phyloP scores from a whole-genome alignment of 208 protist species.

The Crithidia thermophila region DNA sequence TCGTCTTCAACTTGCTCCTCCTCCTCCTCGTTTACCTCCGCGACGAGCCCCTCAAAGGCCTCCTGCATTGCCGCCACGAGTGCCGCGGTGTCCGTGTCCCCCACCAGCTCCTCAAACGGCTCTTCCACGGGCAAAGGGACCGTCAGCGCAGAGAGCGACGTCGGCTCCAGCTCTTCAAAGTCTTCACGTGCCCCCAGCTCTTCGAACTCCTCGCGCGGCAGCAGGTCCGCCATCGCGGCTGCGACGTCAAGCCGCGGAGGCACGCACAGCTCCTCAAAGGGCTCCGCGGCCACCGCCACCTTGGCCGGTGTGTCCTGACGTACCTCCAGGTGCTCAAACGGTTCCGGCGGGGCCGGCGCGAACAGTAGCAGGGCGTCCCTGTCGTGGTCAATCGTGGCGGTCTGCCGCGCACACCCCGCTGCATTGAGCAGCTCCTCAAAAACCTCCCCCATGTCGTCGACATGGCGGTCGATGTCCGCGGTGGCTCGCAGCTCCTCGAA shows the following conservation, averaged over 20 bases:
- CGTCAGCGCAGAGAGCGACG: background rate
- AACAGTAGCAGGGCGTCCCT: too few species aligned
- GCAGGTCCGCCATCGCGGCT: too few species aligned
- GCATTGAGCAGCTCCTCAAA: too few species aligned
- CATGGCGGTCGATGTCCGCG: background rate
- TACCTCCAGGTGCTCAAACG: background rate
- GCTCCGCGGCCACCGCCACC: background rate
- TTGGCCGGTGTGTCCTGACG: background rate
- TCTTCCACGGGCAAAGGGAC: background rate
- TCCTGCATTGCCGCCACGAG: background rate
- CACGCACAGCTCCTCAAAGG: slow-evolving; percentile 1
- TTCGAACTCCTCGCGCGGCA: too few species aligned
- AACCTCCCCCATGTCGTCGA: too few species aligned
- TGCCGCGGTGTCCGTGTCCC: background rate
- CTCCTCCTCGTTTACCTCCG: background rate
- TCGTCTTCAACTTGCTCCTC: background rate
- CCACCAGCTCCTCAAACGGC: slow-evolving; percentile 3
- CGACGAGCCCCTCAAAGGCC: background rate
- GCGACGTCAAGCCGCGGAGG: too few species aligned
- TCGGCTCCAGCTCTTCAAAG: background rate
- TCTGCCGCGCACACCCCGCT: too few species aligned
- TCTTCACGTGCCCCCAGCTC: too few species aligned
- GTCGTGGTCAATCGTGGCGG: too few species aligned
- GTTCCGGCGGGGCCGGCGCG: background rate
- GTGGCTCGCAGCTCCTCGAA: slow-evolving; percentile 1